phyloP scores from a whole-genome alignment of 129 eudicot genomes.

The Gnaphalium uliginosum region DNA sequence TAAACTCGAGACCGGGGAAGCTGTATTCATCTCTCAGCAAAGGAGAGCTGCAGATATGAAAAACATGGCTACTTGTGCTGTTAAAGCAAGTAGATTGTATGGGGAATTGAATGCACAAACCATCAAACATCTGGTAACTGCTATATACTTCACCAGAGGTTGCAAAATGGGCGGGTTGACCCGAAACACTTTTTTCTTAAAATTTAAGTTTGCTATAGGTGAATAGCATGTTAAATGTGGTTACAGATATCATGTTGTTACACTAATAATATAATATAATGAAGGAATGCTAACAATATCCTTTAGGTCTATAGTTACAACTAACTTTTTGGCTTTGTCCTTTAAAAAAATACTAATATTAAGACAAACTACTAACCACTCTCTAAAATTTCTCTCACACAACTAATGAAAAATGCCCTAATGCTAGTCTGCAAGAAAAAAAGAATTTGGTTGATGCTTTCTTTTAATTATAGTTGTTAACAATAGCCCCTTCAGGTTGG shows the following conservation, averaged over 20 bases:
- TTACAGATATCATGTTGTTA: not conserved
- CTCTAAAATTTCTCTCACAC: not conserved
- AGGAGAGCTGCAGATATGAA: constrained; percentile 74
- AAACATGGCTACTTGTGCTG: constrained; percentile 79
- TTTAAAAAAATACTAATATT: not conserved
- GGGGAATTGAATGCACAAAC: constrained; percentile 84
- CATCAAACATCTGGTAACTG: constrained; percentile 80
- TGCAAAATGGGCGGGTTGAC: constrained; percentile 4
- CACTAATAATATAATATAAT: too few species aligned
- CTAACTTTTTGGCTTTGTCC: not conserved
- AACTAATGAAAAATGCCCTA: not conserved
- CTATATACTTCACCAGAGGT: not conserved
- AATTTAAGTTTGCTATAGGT: not conserved
- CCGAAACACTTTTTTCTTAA: not conserved
- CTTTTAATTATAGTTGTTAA: not conserved
- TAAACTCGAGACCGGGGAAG: constrained; percentile 76
- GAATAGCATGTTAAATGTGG: not conserved
- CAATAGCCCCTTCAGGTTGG: not conserved
- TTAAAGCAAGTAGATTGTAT: constrained; percentile 84
- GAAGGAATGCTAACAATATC: not conserved
- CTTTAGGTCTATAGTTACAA: not conserved
- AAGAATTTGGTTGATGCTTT: not conserved
- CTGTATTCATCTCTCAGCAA: constrained; percentile 62
- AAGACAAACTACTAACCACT: not conserved
- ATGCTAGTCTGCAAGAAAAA: not conserved